Evolutionary conservation across 2,329 filamentous ascomycete genomes (phyloP).

Genomic region (Sarocladiaceae sp.): DNA sequence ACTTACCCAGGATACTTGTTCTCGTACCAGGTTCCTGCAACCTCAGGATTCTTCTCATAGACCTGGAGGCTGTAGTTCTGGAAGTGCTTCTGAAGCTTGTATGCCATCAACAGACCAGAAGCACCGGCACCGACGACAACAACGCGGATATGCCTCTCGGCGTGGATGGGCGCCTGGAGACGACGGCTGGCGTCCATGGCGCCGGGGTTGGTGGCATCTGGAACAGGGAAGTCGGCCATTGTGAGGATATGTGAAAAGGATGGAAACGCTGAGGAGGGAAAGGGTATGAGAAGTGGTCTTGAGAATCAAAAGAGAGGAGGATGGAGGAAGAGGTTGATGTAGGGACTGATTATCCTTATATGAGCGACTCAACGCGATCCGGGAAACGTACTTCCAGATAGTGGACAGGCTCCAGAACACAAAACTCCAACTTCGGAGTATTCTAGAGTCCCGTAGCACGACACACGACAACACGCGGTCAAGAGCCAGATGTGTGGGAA

Average conservation of each 20-base stretch:
- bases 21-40: constrained; percentile 41
- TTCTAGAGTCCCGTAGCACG: no score
- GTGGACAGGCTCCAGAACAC: no score
- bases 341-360: constrained; percentile 1
- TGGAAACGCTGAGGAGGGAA: not conserved
- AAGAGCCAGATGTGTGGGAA: no score
- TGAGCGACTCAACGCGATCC: not conserved
- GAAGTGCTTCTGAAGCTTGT: constrained; percentile 40
- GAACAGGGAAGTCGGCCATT: constrained; percentile 15
- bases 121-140: constrained; percentile 28
- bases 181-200: constrained; percentile 15
- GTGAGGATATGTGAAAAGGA: not conserved
- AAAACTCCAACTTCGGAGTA: no score
- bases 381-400: constrained; percentile 2
- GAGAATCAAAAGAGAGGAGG: not conserved
- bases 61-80: constrained; percentile 44
- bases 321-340: not conserved
- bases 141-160: constrained; percentile 17
- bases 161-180: constrained; percentile 16
- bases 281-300: not conserved
- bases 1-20: constrained; percentile 10
- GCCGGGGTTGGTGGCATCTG: constrained; percentile 14
- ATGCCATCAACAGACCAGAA: constrained; percentile 28
- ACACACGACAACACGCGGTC: no score
- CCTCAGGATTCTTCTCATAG: constrained; percentile 46